Evolutionary conservation across 1,284 basidiomycete genomes (phyloP).

Genomic region (Malassezia japonica): DNA sequence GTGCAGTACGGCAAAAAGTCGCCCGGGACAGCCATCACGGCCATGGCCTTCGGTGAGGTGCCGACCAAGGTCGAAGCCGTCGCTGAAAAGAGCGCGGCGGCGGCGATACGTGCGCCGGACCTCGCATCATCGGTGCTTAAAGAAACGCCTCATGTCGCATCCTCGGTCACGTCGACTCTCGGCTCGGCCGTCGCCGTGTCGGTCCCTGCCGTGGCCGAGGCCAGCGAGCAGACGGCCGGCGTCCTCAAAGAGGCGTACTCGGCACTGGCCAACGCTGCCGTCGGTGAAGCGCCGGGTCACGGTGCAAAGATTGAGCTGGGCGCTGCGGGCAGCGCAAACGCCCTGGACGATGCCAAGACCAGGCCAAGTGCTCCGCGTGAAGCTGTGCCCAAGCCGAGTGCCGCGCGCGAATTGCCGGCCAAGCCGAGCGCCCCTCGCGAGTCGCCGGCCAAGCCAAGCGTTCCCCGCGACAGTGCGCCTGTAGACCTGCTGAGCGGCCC

Average conservation of each 20-base stretch:
- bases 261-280: background rate
- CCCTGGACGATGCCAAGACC: too few species aligned
- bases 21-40: background rate
- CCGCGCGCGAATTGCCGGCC: too few species aligned
- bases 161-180: background rate
- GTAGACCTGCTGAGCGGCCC: too few species aligned
- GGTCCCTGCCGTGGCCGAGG: background rate
- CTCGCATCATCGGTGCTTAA: background rate
- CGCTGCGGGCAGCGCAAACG: too few species aligned
- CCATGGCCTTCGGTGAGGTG: background rate
- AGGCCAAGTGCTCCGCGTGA: too few species aligned
- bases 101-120: background rate
- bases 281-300: background rate
- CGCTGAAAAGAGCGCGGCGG: background rate
- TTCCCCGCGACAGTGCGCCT: too few species aligned
- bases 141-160: background rate
- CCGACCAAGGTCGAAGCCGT: background rate
- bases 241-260: slow-evolving; percentile 1
- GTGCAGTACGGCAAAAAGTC: slow-evolving; percentile 9
- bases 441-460: too few species aligned
- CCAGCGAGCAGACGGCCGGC: background rate
- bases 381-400: too few species aligned
- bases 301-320: too few species aligned
- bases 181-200: background rate
- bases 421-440: too few species aligned